Base-by-base conservation (phyloP, 768 basidiomycete genomes). In the Pleurotus cornucopiae region DNA sequence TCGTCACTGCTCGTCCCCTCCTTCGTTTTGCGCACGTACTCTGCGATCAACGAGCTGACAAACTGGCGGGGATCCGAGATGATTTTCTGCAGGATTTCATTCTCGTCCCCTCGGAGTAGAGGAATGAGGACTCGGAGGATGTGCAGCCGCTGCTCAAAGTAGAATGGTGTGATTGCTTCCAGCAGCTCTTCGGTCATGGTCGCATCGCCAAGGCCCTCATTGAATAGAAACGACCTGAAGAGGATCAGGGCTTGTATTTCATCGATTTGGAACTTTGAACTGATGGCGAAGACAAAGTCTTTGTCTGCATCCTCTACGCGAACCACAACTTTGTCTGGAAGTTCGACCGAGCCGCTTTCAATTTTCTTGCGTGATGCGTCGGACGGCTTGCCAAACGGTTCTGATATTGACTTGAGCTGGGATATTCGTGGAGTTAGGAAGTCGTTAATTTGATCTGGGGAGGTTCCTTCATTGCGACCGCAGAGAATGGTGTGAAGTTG, bases 191-290 rank as follows among this genome's bases (percentile, higher is more conserved):
- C 78, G 7, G 77, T 73, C 62, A 86, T 69, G 5, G 71, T 73
- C 5, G 67, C 67, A 9, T 65, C 63, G 16, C 82, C 73, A 6
- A 89, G 73, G 3, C 88, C 89, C 66, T 86, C 81, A 66, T 92
- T 88, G 71, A 88, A 87, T 6, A 90, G 73, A 64, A 89, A 94
- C 0, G 89, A 86, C 11, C 87, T 83, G 18, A 92, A 73, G 4
- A 95, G 77, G 3, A 87, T 71, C 43, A 89, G 76, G 0, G 91
- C 85, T n/a, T 88, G 83, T 1, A 93, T 74, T 63, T 95, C 83
- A 70, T 95, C 91, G 20, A 96, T 84, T 25, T 82, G 74, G 67
- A 92, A 86, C 57, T 77, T 78, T 43, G 76, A 67, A 71, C 92
- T 91, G 61, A 97, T 81, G 47, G 87, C 84, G 58, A 81, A 72